Evolutionary conservation across 139 green algal species (phyloP).

Genomic region (Pseudopediastrum boryanum): DNA sequence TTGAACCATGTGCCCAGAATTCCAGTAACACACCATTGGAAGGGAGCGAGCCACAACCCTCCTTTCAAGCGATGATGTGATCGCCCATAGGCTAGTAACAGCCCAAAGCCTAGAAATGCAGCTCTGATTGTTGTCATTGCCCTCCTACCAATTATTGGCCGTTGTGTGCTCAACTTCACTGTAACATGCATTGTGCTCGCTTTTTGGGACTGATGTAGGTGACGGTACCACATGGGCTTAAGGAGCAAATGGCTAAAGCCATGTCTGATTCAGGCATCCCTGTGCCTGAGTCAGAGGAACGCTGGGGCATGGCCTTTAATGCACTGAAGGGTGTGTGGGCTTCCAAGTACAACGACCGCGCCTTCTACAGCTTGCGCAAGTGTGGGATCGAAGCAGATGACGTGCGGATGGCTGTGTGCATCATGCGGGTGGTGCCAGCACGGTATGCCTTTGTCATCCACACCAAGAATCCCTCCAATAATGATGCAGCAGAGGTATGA

Average conservation of each 20-base stretch:
- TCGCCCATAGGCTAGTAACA: too few relatives aligned
- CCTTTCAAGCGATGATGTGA: too few relatives aligned
- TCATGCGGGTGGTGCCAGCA: constrained; percentile 86
- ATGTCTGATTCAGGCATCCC: constrained; percentile 82
- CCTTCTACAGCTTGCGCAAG: constrained; percentile 47
- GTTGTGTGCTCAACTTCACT: too few relatives aligned
- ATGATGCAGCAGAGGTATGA: constrained; percentile 53
- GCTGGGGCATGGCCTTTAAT: constrained; percentile 70
- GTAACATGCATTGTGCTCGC: too few relatives aligned
- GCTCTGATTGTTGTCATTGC: too few relatives aligned
- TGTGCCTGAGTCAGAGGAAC: constrained; percentile 72
- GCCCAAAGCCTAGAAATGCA: too few relatives aligned
- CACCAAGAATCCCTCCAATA: constrained; percentile 94
- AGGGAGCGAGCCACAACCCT: too few relatives aligned
- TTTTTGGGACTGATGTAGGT: too few relatives aligned
- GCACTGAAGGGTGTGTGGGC: constrained; percentile 94
- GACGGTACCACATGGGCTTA: constrained; percentile 67
- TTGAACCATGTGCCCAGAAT: too few relatives aligned
- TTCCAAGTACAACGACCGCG: constrained; percentile 96
- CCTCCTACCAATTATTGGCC: too few relatives aligned
- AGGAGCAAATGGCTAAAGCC: constrained; percentile 57
- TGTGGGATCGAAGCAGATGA: constrained; percentile 85
- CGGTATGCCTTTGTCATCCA: constrained; percentile 99
- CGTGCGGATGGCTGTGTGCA: constrained; percentile 97
- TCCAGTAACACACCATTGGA: too few relatives aligned